Evolutionary conservation across 371 early-diverging fungal genomes (phyloP), one percentile per base, ranked within the genome.

Genomic region (Actinomortierella wolfii): DNA sequence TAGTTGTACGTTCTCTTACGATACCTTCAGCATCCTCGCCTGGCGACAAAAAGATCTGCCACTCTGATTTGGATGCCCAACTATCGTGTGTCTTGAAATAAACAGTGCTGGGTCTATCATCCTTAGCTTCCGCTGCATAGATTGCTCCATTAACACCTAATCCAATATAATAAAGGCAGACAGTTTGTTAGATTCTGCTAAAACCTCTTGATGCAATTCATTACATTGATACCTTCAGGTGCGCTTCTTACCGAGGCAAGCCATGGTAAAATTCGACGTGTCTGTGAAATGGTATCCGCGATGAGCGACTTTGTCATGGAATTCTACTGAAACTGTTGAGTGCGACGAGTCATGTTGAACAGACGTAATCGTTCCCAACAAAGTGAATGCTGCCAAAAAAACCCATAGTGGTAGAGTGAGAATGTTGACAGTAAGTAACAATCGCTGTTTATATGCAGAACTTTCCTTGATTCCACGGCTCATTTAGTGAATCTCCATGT

Each of bases 271-370:
- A 29, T 87, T 83, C 55, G 78, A 76, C 54, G 81, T 81, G 63
- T 97, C 96, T 1, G 87, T 84, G 52, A 97, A 94, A 59, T 91
- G 89, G 54, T 91, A 88, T 56, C 92, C 89, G 23, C 92, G 83
- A 50, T 86, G 79, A 18, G 81, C 57, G 6, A 90, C 78, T 61
- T 92, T 87, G 79, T 97, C 95, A 66, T 94, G 91, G 57, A 92
- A 95, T 49, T 92, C 92, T 3, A 97, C 90, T 60, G 91, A 88
- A 39, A 97, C 74, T 3, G 90, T 87, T 3, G 87, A 83, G 67
- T 90, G 86, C 39, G 54, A 56, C 0, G 84, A 76, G 7, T 80
- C 86, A 60, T 92, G 89, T 34, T 81, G 81, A 40, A 94, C 84
- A 7, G 90, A 80, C 18, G 85, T 82, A n/a, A 97, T 85, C 4